Evolutionary conservation across 805 yeast species (phyloP), one percentile per base, ranked within the genome.

Genomic region (Blastobotrys parvus): DNA sequence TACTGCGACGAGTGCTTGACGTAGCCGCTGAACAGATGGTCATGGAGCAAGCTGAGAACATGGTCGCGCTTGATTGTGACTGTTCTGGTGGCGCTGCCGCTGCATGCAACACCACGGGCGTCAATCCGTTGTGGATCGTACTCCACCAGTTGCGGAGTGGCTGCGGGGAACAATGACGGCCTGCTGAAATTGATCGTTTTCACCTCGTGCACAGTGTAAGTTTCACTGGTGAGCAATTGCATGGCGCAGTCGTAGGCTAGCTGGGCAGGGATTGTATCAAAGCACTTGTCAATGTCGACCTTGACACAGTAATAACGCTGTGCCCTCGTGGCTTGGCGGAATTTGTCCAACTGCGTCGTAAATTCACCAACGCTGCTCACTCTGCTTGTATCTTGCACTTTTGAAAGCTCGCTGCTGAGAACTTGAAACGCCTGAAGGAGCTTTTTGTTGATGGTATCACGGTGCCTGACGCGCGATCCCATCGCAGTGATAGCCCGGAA

Each of bases 221-320:
- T 42, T 10, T 38, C 34, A n/a, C 42, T 34, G 5, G 39, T 22
- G 7, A 56, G 30, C 30, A 51, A 33, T 2, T 29, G 30, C 23
- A 35, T 29, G 2, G 54, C 55, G 2, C 48, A 37, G 3, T 36
- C 33, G 16, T 33, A 38, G 1, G 54, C 53, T 3, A 31, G 30
- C 1, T 34, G 43, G 3, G 48, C 36, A 15, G 65, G 54, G 13
- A 88, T 64, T 2, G 78, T 73, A 54, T 90, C 97, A 58, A 77
- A 89, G 44, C 95, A 87, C 2, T 79, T 71, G 43, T 70, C 71
- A 49, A 84, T 77, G 58, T 89, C 97, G 59, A 86, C 82, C 51
- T 83, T 85, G 20, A 82, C 65, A 13, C 73, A 73, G 53, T 66
- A 73, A 0, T 79, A 48, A 17, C 39, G 38, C 8, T 43, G 41